Evolutionary conservation across 2,329 filamentous ascomycete species (phyloP), one percentile per base, ranked within the genome.

Genomic region (Trichocomaceae sp.): DNA sequence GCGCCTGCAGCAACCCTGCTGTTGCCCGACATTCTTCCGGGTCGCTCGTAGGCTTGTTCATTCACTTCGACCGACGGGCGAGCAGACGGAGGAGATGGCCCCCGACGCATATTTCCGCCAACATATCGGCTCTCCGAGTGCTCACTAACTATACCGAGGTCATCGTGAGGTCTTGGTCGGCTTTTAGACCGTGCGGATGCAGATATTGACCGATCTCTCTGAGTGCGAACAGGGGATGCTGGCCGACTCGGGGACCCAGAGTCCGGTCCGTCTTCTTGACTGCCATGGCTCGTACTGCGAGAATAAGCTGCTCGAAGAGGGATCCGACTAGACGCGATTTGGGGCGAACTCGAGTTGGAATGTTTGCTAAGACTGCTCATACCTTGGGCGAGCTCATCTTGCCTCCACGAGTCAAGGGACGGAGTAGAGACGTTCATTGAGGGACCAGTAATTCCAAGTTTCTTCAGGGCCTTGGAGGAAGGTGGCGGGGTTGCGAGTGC

Each of bases 151-250:
- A 77, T 73, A 57, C 76, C 75, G 2, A 80, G 63, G 60, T 83
- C 80, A 51, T 83, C 79, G 29, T 77, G 76, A 56, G 76, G 73
- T 45, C 75, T 70, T 44, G 72, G 70, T 42, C 78, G 77, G 63
- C 80, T 83, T 58, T 77, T 77, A 7, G 80, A 82, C 26, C 80
- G 76, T 26, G 74, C 75, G 50, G 75, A 77, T 2, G 76, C 76
- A 6, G 82, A 83, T 58, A 75, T 77, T 5, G 81, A 82, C 49
- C 81, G 77, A 57, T 80, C 77, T 50, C 80, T 72, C 26, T 66
- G 70, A 19, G 69, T 69, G 48, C 66, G 67, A 59, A 67, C 68
- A 56, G 77, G 69, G 5, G 68, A 72, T 31, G 60, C 59, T 13
- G 61, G 65, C 52, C 69, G 69, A 59, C 69, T 70, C 42, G 62